Evolutionary conservation across 1,284 basidiomycete species (phyloP).

Genomic region (Leccinum griseonigrum): DNA sequence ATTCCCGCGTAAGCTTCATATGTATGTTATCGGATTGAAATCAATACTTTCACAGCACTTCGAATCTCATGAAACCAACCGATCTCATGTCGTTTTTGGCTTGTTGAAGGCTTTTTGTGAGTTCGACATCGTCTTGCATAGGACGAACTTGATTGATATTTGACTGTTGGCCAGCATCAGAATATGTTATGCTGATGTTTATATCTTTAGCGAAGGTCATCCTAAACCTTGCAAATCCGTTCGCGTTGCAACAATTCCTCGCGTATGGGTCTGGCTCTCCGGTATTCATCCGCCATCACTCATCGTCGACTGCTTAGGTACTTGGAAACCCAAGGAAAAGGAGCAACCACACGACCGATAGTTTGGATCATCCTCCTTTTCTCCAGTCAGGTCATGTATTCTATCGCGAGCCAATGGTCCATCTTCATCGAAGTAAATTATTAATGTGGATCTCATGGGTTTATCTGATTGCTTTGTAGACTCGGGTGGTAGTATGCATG

Average conservation of each 20-base stretch:
- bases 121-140: not conserved
- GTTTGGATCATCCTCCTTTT: constrained; percentile 25
- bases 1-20: constrained; percentile 36
- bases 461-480: constrained; percentile 8
- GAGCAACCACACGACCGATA: constrained; percentile 19
- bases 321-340: constrained; percentile 15
- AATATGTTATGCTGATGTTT: constrained; percentile 4
- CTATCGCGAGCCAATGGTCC: constrained; percentile 38
- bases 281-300: not conserved
- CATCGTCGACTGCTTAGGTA: constrained; percentile 10
- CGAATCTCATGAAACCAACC: not conserved
- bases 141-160: not conserved
- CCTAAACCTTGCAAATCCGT: constrained; percentile 7
- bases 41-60: not conserved
- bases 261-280: not conserved
- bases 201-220: constrained; percentile 7
- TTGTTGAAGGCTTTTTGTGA: constrained; percentile 14
- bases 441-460: not conserved
- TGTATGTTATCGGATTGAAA: not conserved
- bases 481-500: constrained; percentile 18
- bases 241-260: constrained; percentile 15
- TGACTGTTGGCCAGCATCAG: not conserved
- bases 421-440: constrained; percentile 29
- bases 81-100: constrained; percentile 7
- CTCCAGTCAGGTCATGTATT: constrained; percentile 41